phyloP scores from a whole-genome alignment of 2,329 filamentous ascomycete genomes.

The Scolecobasidium constrictum region DNA sequence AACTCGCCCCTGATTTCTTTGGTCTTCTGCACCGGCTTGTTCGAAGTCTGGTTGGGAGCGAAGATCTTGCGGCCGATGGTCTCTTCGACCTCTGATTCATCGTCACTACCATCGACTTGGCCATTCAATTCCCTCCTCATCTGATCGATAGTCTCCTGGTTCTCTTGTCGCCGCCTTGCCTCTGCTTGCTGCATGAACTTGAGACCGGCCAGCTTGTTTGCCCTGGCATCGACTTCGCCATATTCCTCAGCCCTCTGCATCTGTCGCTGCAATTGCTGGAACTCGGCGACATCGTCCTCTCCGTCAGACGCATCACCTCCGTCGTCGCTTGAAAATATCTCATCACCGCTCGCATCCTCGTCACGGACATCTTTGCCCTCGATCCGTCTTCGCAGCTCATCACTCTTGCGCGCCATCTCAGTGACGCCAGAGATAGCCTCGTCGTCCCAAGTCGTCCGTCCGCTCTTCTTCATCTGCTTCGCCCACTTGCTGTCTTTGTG shows the following conservation, averaged over 20 bases:
- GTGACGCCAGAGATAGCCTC: constrained; percentile 67
- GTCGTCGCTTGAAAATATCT: constrained; percentile 38
- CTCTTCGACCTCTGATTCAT: constrained; percentile 41
- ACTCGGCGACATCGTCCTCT: constrained; percentile 35
- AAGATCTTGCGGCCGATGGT: constrained; percentile 62
- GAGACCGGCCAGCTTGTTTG: constrained; percentile 44
- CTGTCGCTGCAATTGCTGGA: constrained; percentile 11
- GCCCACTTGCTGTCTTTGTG: constrained; percentile 90
- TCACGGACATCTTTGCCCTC: constrained; percentile 55
- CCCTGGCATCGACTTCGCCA: constrained; percentile 9
- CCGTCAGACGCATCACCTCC: constrained; percentile 48
- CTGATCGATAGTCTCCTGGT: constrained; percentile 55
- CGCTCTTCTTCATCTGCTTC: constrained; percentile 68
- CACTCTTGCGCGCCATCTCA: constrained; percentile 72
- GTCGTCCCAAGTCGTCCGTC: constrained; percentile 79
- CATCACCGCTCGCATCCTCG: constrained; percentile 29
- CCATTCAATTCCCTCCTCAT: constrained; percentile 58
- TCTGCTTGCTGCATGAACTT: constrained; percentile 93
- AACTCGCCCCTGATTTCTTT: constrained; percentile 40
- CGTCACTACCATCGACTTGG: constrained; percentile 43
- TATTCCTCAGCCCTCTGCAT: constrained; percentile 1
- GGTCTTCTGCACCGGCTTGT: constrained; percentile 19
- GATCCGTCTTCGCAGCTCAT: constrained; percentile 70
- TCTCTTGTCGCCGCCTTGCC: constrained; percentile 62
- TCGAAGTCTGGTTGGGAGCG: constrained; percentile 36